These are phyloP conservation scores for Corrigiola litoralis DNA, from an alignment of 179 eudicot species.

Conservation along the genomic window DNA sequence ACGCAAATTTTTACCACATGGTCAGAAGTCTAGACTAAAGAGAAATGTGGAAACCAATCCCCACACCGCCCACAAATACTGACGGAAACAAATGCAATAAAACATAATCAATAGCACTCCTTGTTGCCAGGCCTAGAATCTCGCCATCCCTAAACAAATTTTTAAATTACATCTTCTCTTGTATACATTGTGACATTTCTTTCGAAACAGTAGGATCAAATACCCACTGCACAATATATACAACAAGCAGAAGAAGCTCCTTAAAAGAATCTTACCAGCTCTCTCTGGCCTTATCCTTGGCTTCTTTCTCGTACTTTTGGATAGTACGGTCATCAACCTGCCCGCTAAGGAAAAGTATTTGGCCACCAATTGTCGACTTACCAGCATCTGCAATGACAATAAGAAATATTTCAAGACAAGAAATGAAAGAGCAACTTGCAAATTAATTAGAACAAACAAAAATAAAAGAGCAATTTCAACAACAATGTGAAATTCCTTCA, in stretches of 20 bases:
- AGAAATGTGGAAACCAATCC: too few species aligned
- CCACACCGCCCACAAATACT: too few species aligned
- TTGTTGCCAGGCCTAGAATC: not conserved
- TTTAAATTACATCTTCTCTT: too few species aligned
- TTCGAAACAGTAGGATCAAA: not conserved
- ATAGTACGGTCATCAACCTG: conserved; percentile 96
- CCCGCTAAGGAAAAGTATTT: conserved; percentile 89
- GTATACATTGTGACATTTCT: too few species aligned
- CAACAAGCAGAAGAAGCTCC: not conserved
- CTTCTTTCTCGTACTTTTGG: conserved; percentile 94
- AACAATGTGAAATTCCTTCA: too few species aligned
- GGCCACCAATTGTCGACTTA: conserved; percentile 91
- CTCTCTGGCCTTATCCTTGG: conserved; percentile 90
- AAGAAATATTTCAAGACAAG: not conserved
- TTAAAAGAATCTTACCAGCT: conserved; percentile 64
- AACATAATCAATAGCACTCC: not conserved
- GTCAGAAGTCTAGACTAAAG: too few species aligned
- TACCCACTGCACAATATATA: not conserved
- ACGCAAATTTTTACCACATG: too few species aligned
- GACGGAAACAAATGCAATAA: not conserved
- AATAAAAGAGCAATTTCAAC: not conserved
- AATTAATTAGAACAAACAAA: not conserved
- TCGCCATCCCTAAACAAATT: not conserved
- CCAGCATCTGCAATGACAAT: conserved; percentile 77
- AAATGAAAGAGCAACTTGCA: not conserved